phyloP scores from a whole-genome alignment of 768 basidiomycete genomes.

The Leccinum variicolor region DNA sequence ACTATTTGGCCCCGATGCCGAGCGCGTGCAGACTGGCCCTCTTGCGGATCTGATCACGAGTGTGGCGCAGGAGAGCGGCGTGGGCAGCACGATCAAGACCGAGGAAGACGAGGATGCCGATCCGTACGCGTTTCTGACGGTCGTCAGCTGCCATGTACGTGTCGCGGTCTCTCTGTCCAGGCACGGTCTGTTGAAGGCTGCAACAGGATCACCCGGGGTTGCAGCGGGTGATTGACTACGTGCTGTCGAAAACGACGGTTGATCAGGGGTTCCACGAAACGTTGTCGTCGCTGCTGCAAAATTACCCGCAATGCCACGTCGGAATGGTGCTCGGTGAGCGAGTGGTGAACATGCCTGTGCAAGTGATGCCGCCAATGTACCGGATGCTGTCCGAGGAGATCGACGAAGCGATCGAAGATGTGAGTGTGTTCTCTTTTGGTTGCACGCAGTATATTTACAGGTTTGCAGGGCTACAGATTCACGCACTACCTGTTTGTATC shows the following conservation, averaged over 20 bases:
- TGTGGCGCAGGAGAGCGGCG: slow-evolving; percentile 65
- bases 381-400: slow-evolving; percentile 84
- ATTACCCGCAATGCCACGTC: slow-evolving; percentile 43
- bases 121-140: slow-evolving; percentile 85
- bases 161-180: background rate
- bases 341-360: slow-evolving; percentile 93
- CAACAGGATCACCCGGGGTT: slow-evolving; percentile 72
- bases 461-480: slow-evolving; percentile 57
- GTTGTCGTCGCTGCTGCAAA: slow-evolving; percentile 41
- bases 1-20: slow-evolving; percentile 71
- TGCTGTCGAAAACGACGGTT: slow-evolving; percentile 54
- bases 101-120: slow-evolving; percentile 54
- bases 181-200: background rate
- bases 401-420: slow-evolving; percentile 64
- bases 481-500: slow-evolving; percentile 75
- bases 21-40: slow-evolving; percentile 63
- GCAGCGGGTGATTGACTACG: slow-evolving; percentile 66
- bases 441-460: background rate
- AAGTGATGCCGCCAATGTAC: slow-evolving; percentile 91
- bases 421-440: slow-evolving; percentile 30
- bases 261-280: slow-evolving; percentile 49
- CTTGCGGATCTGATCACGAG: slow-evolving; percentile 77
- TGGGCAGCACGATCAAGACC: slow-evolving; percentile 91
- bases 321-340: slow-evolving; percentile 87
- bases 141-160: slow-evolving; percentile 71